These are phyloP conservation scores for Colletotrichum truncatum DNA, from an alignment of 2,329 filamentous ascomycete genomes.

Conservation along the genomic window DNA sequence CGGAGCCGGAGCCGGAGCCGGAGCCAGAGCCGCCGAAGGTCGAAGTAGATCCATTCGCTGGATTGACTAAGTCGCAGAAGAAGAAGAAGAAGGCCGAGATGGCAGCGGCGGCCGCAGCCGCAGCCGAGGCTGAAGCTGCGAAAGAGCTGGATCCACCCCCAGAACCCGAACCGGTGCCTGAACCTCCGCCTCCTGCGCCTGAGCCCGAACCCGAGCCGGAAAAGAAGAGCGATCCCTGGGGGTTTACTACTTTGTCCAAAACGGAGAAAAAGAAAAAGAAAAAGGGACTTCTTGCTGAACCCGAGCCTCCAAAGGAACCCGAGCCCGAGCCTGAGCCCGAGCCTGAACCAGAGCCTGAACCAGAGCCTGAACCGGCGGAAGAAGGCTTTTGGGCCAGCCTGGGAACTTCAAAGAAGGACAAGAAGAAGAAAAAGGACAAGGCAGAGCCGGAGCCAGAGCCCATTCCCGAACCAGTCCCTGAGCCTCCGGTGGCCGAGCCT, in stretches of 20 bases:
- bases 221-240: constrained; percentile 33
- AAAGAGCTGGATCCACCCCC: constrained; percentile 27
- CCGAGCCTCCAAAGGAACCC: constrained; percentile 31
- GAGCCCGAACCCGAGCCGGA: constrained; percentile 34
- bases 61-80: constrained; percentile 40
- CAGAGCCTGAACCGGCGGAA: constrained; percentile 27
- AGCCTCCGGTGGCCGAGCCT: constrained; percentile 8
- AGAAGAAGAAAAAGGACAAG: constrained; percentile 41
- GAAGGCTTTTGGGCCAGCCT: constrained; percentile 44
- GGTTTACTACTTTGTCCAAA: constrained; percentile 36
- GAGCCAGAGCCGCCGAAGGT: constrained; percentile 42
- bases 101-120: constrained; percentile 18
- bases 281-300: constrained; percentile 38
- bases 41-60: constrained; percentile 42
- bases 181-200: constrained; percentile 31
- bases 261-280: constrained; percentile 51
- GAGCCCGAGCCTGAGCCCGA: constrained; percentile 31
- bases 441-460: constrained; percentile 32
- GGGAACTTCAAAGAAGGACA: constrained; percentile 41
- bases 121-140: constrained; percentile 10
- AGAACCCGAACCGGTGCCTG: constrained; percentile 14
- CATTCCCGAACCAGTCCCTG: constrained; percentile 13
- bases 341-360: constrained; percentile 37
- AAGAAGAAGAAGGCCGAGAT: constrained; percentile 38
- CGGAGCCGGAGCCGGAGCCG: constrained; percentile 13